Base-by-base conservation (phyloP, 495 filamentous ascomycete genomes). In the Xylaria palmicola region DNA sequence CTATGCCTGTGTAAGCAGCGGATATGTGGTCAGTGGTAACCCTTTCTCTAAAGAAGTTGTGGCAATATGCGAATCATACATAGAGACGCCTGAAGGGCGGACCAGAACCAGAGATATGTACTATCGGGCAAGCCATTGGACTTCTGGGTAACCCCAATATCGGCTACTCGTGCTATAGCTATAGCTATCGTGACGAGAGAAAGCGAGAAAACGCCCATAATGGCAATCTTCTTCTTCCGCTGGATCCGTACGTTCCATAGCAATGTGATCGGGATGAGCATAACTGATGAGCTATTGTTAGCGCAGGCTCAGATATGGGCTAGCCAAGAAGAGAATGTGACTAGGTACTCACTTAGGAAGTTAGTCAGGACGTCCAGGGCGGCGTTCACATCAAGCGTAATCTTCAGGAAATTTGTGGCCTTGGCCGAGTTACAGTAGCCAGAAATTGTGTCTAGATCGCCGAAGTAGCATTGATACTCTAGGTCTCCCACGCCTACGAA, bases 191-290 rank as follows among this genome's bases (percentile, higher is more conserved):
- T 70, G 57, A 74, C 54, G 15, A 74, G 26, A 4, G 62, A 60
- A 10, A 75, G 48, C 1, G 72, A 74, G 51, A 75, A 75, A n/a
- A 75, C 62, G 36, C 61, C 65, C 3, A 48, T 27, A 12, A 75
- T 57, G 3, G 64, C 65, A 0, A 66, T 2, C 48, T 71, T 72
- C 50, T 66, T 59, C 1, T 44, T 39, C 9, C 47, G 9, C 0
- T 32, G 15, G 43, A 75, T 67, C 1, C 57, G 62, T 1, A 73
- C 66, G 6, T 70, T 64, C 68, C 65, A 70, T 6, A 75, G 56
- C 55, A 75, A 56, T 24, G 27, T 68, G 59, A 74, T 41, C n/a
- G 64, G 67, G 13, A 69, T 65, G 13, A 56, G 15, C 12, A 65
- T 54, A 39, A 45, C 43, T 45, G 20, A 20, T n/a, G 10, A 24